Evolutionary conservation across 129 eudicot genomes (phyloP).

Genomic region (Silybum marianum): DNA sequence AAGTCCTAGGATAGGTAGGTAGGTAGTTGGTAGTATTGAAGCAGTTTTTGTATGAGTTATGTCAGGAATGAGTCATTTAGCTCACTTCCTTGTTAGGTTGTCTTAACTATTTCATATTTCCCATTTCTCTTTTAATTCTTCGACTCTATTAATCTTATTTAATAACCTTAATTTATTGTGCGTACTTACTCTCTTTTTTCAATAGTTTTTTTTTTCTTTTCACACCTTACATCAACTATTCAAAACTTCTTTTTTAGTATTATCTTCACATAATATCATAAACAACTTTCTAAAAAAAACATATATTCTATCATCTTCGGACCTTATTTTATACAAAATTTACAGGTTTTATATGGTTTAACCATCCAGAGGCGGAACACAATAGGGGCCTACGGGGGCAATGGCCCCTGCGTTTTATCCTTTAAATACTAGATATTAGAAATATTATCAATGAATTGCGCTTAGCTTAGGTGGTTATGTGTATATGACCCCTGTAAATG

Average conservation of each 20-base stretch:
- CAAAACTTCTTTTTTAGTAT: background rate
- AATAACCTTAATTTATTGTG: background rate
- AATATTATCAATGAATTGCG: too few relatives aligned
- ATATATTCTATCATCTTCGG: too few relatives aligned
- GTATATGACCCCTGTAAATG: too few relatives aligned
- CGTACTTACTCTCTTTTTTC: background rate
- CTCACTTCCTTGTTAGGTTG: background rate
- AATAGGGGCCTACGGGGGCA: too few relatives aligned
- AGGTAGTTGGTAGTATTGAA: background rate
- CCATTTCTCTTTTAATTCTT: background rate
- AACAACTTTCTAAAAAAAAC: background rate
- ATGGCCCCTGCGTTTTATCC: too few relatives aligned
- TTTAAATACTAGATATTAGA: too few relatives aligned
- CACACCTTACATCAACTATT: background rate
- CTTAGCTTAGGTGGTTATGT: too few relatives aligned
- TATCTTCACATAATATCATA: background rate
- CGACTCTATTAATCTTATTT: background rate
- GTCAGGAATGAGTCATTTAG: background rate
- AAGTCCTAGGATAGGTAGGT: background rate
- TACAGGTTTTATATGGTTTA: too few relatives aligned
- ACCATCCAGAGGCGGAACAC: too few relatives aligned
- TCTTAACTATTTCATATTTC: too few relatives aligned
- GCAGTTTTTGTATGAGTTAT: background rate
- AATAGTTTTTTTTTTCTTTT: background rate
- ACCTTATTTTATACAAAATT: too few relatives aligned